Base-by-base conservation (phyloP, 148 eudicot species). In the Nepenthes mirabilis region DNA sequence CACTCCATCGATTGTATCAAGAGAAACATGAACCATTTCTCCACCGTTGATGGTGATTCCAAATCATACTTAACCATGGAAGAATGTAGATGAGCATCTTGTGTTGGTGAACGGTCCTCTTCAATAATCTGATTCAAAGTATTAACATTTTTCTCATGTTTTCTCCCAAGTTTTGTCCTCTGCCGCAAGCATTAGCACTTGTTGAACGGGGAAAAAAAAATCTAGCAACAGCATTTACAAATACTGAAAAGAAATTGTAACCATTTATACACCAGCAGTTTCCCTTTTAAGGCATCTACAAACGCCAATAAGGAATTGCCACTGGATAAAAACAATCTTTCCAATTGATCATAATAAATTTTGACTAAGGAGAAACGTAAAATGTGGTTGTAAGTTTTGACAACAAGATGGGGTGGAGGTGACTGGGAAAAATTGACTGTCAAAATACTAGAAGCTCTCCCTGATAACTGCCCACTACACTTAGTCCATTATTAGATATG, bases 21-120 rank as follows among this genome's bases (percentile, higher is more conserved):
- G 91, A 75, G 64, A 88, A 91, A 94, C 98, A 91, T 12, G 96
- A 81, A 43, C 85, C 90, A 77, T 52, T 64, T 69, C 67, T 82
- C 63, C 74, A 55, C 34, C 60, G 52, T 67, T 67, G 11, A 23
- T 61, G 52, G 14, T 33, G 58, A 37, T 67, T 47, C 79, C 43
- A 58, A 66, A 58, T 84, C 85, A 59, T 72, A 79, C 53, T 63
- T 79, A 14, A 70, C 74, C 14, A 34, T 35, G 34, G 62, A 47
- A 47, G 68, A 51, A 14, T 37, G 33, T 47, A 67, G 69, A 69
- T 56, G 55, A 56, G 37, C 35, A 14, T 71, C 62, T 72, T 74
- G 76, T 50, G 69, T 68, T 47, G 77, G 79, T 45, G 66, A 48
- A 36, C 34, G 68, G 40, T 83, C 71, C 45, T 79, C 82, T 33